A percentile compares a stretch with the other conserved stretches of the same genome.
Conservation (phyloP, 768 basidiomycete genomes). For the Coprinopsis sp. region DNA sequence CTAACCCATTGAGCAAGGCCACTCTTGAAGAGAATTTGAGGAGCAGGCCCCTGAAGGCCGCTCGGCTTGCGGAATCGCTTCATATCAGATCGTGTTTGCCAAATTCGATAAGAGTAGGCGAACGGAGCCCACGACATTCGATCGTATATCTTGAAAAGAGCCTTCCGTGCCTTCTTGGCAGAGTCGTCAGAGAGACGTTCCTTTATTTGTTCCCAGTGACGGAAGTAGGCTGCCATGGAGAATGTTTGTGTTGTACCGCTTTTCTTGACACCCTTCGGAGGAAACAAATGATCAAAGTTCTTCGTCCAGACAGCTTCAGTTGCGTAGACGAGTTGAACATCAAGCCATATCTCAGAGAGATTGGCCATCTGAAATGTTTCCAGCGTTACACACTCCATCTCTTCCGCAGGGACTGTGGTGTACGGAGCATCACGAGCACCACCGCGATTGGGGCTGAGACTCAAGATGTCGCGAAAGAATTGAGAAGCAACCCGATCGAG, state of each 20-base stretch:
- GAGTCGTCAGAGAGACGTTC: neutral
- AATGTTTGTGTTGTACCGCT: neutral
- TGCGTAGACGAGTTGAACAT: neutral
- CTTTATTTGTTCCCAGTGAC: neutral
- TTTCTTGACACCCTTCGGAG: neutral
- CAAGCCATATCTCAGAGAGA: neutral
- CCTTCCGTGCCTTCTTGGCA: neutral
- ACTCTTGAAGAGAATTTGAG: too few species aligned
- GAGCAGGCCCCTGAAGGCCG: too few species aligned
- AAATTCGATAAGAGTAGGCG: neutral
- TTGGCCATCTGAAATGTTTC: neutral
- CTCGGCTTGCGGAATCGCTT: too few species aligned
- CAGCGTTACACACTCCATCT: neutral
- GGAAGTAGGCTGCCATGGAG: neutral
- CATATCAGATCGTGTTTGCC: neutral
- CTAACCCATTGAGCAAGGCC: too few species aligned
- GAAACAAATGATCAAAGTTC: slow-evolving; percentile 1
- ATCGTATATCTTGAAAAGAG: neutral
- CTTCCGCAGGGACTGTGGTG: neutral
- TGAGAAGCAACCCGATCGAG: neutral
- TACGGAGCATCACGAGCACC: neutral
- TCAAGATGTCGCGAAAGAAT: neutral
- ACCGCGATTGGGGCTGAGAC: neutral
- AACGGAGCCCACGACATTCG: neutral
- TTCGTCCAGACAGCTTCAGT: neutral